Percentiles rank a stretch among this genome's conserved stretches.
Conservation (phyloP, 2,329 filamentous ascomycete species). For the Ophiostoma sp. region DNA sequence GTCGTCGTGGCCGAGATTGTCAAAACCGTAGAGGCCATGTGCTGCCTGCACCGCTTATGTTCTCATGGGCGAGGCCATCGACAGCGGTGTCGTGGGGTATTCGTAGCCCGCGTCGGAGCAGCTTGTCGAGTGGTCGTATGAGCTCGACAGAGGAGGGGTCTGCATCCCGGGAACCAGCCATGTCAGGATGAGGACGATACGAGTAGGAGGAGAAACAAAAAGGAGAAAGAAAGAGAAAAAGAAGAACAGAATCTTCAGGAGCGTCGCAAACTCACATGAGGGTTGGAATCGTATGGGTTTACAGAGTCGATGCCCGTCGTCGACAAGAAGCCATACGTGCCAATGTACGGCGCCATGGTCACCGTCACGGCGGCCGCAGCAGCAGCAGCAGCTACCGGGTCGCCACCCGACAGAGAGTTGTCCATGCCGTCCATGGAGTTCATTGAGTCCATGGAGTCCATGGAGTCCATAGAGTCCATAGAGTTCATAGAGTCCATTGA, state of each 20-base stretch:
- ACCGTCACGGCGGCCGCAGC: conserved; percentile 37
- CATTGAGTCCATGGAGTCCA: conserved; percentile 36
- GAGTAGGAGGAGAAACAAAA: background rate
- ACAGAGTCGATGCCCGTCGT: conserved; percentile 56
- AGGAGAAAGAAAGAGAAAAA: conserved; percentile 4
- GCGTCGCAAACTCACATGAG: conserved; percentile 65
- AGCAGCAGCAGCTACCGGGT: conserved; percentile 2
- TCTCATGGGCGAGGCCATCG: conserved; percentile 61
- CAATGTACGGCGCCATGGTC: conserved; percentile 60
- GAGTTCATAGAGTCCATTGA: conserved; percentile 25
- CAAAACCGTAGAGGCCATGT: too few species aligned
- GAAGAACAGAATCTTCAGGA: conserved; percentile 16
- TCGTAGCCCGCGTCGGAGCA: conserved; percentile 57
- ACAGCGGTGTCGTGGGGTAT: conserved; percentile 65
- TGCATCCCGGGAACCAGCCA: conserved; percentile 33
- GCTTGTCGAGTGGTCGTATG: conserved; percentile 61
- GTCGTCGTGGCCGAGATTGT: background rate
- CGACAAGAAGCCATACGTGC: conserved; percentile 57
- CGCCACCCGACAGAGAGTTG: background rate
- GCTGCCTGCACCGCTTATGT: background rate
- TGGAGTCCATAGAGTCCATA: conserved; percentile 36
- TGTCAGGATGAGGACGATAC: conserved; percentile 12
- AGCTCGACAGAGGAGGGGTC: conserved; percentile 73
- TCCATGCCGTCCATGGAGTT: background rate
- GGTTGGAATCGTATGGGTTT: conserved; percentile 61